These are phyloP conservation scores for Tetrahymena elliotti DNA, from an alignment of 73 alveolate species.

Conservation along the genomic window DNA sequence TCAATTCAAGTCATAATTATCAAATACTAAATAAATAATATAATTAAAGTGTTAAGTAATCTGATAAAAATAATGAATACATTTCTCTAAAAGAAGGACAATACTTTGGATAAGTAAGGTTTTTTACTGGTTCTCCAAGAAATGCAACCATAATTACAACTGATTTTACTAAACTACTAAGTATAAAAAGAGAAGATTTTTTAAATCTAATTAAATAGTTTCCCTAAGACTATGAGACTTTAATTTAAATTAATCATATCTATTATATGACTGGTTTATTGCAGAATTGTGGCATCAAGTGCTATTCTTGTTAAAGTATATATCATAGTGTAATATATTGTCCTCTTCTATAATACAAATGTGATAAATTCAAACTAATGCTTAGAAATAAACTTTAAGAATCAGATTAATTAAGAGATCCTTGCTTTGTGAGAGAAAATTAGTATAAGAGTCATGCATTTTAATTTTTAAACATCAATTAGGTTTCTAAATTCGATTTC, in stretches of 20 bases:
- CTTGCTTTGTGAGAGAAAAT: neutral
- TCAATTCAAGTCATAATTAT: no score
- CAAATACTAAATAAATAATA: no score
- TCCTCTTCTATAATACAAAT: neutral
- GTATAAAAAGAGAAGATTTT: slow-evolving; percentile 5
- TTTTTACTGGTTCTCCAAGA: slow-evolving; percentile 50
- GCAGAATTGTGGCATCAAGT: neutral
- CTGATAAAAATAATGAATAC: neutral
- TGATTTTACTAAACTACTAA: slow-evolving; percentile 42
- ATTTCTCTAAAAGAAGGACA: slow-evolving; percentile 19
- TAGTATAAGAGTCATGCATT: neutral
- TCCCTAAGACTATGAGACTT: slow-evolving; percentile 13
- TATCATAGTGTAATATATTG: neutral
- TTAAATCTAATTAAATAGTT: neutral
- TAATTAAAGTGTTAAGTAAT: no score
- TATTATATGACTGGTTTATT: neutral
- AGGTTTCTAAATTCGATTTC: neutral
- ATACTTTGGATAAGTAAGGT: slow-evolving; percentile 47
- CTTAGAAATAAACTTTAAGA: neutral
- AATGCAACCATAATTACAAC: slow-evolving; percentile 47
- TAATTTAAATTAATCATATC: neutral
- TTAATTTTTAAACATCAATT: neutral
- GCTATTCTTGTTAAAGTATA: neutral
- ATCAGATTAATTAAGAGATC: neutral
- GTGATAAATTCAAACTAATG: neutral